These are phyloP conservation scores for Pterocarpus macrocarpus DNA, from an alignment of 306 rosid genomes.

Conservation along the genomic window DNA sequence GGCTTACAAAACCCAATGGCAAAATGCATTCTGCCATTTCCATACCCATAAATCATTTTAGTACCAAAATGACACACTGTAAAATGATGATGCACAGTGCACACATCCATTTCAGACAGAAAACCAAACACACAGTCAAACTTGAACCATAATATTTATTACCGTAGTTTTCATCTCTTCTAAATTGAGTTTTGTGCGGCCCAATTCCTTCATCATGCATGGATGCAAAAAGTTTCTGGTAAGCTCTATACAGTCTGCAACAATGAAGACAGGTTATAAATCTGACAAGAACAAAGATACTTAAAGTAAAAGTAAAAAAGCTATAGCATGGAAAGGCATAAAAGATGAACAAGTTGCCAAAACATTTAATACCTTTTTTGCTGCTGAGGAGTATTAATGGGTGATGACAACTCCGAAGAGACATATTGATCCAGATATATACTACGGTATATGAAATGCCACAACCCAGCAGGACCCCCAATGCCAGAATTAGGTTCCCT, in stretches of 20 bases:
- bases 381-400: slow-evolving; percentile 69
- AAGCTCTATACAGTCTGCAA: slow-evolving; percentile 91
- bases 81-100: slow-evolving; percentile 25
- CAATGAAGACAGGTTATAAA: slow-evolving; percentile 47
- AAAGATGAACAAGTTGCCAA: slow-evolving; percentile 24
- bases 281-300: slow-evolving; percentile 8
- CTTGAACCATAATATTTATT: slow-evolving; percentile 41
- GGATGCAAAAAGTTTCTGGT: slow-evolving; percentile 86
- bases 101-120: slow-evolving; percentile 24
- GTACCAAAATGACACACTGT: slow-evolving; percentile 29
- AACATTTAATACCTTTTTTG: slow-evolving; percentile 74
- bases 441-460: slow-evolving; percentile 98
- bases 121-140: neutral
- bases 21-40: slow-evolving; percentile 27
- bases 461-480: slow-evolving; percentile 94
- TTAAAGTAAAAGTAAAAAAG: neutral
- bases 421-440: slow-evolving; percentile 93
- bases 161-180: slow-evolving; percentile 98
- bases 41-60: slow-evolving; percentile 10
- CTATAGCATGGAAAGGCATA: slow-evolving; percentile 14
- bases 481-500: slow-evolving; percentile 63
- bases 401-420: slow-evolving; percentile 83
- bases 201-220: slow-evolving; percentile 94
- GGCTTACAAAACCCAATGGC: slow-evolving; percentile 1
- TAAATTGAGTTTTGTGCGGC: slow-evolving; percentile 92